Evolutionary conservation across 2,329 filamentous ascomycete species (phyloP), one percentile per base, ranked within the genome.

Genomic region (Zymoseptoria crescenta): DNA sequence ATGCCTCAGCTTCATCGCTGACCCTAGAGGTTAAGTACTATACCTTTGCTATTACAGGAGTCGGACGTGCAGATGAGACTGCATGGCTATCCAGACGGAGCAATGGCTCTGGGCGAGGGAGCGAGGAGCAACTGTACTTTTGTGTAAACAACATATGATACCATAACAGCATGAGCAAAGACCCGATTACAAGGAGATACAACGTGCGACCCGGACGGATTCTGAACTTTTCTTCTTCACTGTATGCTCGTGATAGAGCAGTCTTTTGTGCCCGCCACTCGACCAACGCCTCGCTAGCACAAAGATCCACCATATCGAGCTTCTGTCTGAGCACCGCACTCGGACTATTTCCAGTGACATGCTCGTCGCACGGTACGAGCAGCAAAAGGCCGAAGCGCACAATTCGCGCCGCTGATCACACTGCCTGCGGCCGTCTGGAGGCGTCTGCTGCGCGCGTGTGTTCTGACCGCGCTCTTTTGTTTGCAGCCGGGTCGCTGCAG

Each of bases 141-240:
- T 45, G 35, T 45, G 35, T 45, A 45, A 45, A 45, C 35, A n/a
- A 54, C n/a, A n/a, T 45, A 59, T 56, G 58, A 54, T 48, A 59
- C 45, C 49, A 59, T 28, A 51, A 56, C 8, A 30, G 52, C 45
- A 55, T 2, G 21, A 21, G 21, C 6, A 21, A 8, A 19, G 21
- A 30, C 2, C 6, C 16, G n/a, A n/a, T n/a, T n/a, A 45, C 16
- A 3, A 6, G 35, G 4, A 45, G 13, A 4, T 16, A 45, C 16
- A 6, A 45, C 4, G 4, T 4, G 16, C 6, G 35, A 45, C 16
- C 2, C 7, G 35, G 35, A 16, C 13, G 16, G 35, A 45, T n/a
- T n/a, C 5, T 5, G 10, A 16, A 41, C 35, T 41, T 41, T 41
- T 41, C 35, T 1, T 41, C 13, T 16, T 41, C 35, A 10, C 35